Base-by-base conservation (phyloP, 148 eudicot genomes). In the Diospyros kaki region DNA sequence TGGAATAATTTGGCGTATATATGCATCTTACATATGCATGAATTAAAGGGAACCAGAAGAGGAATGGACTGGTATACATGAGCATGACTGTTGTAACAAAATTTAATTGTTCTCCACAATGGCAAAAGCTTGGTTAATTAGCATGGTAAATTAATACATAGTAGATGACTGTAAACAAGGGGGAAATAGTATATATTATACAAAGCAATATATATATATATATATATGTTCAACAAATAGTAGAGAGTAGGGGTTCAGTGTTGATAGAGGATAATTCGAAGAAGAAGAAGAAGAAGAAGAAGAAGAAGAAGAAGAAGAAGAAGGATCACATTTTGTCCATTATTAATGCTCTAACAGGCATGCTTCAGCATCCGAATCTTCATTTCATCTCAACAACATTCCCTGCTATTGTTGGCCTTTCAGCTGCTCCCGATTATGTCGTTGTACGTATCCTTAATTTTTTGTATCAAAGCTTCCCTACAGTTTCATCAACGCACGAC, bases 401-500 rank as follows among this genome's bases (percentile, higher is more conserved):
- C 45, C 53, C 17, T 17, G 66, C 64, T 3, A 40, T 18, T n/a
- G 48, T 77, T 18, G 28, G 28, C 48, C 48, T 42, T 58, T 78
- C 80, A 88, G 82, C 87, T 90, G 84, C 78, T 86, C 65, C 98
- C 97, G 73, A 87, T 74, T n/a, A 92, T 82, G 8, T 92, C 93
- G 64, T 80, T 81, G 81, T 92, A 94, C 52, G 83, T 79, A 65
- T 75, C 81, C 81, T 89, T 85, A 50, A 94, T 78, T 77, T 90
- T 92, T 68, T 86, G 58, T 79, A 94, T 69, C 81, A 94, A 81
- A 39, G 86, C 92, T 76, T 92, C 92, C 86, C 98, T 94, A 91
- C 8, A 72, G 80, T 44, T 61, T 28, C 51, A 51, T 55, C 45
- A 43, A 15, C 13, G 50, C 39, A 60, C 3, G 6, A 15, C 9